Percentiles rank a stretch among this genome's conserved stretches.
Evolutionary conservation across 2,329 filamentous ascomycete species (phyloP).

Genomic region (Pyricularia sp.): DNA sequence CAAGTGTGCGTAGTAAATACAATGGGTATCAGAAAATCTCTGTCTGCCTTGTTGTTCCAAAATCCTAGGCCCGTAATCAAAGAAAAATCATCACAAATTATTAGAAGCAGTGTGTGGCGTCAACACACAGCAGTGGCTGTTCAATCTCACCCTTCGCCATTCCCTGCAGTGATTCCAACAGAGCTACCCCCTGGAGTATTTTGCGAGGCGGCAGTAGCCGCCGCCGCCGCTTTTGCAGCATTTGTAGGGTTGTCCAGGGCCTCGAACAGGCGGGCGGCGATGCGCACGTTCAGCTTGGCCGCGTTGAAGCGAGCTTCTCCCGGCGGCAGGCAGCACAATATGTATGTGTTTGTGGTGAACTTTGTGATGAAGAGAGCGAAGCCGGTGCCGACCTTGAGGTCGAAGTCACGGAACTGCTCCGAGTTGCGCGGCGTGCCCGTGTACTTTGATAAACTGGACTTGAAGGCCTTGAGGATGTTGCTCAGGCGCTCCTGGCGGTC

Average conservation of each 20-base stretch:
- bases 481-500: slow-evolving; percentile 91
- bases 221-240: slow-evolving; percentile 12
- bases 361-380: slow-evolving; percentile 95
- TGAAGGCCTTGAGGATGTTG: slow-evolving; percentile 98
- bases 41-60: background rate
- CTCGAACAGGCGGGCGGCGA: slow-evolving; percentile 74
- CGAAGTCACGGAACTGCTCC: slow-evolving; percentile 72
- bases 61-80: background rate
- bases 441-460: slow-evolving; percentile 70
- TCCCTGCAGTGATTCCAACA: background rate
- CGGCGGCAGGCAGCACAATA: slow-evolving; percentile 83
- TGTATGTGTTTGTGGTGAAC: slow-evolving; percentile 95
- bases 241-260: slow-evolving; percentile 45
- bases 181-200: background rate
- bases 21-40: slow-evolving; percentile 6
- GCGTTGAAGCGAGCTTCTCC: slow-evolving; percentile 88
- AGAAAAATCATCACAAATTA: background rate
- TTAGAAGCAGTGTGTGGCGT: background rate
- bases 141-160: background rate
- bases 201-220: slow-evolving; percentile 9
- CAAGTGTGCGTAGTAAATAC: background rate
- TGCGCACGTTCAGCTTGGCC: slow-evolving; percentile 80
- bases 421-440: slow-evolving; percentile 73
- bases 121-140: background rate
- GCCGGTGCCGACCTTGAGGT: slow-evolving; percentile 63